Evolutionary conservation across 345 rosid genomes (phyloP), one percentile per base, ranked within the genome.

Genomic region (Eucalyptus marginata): DNA sequence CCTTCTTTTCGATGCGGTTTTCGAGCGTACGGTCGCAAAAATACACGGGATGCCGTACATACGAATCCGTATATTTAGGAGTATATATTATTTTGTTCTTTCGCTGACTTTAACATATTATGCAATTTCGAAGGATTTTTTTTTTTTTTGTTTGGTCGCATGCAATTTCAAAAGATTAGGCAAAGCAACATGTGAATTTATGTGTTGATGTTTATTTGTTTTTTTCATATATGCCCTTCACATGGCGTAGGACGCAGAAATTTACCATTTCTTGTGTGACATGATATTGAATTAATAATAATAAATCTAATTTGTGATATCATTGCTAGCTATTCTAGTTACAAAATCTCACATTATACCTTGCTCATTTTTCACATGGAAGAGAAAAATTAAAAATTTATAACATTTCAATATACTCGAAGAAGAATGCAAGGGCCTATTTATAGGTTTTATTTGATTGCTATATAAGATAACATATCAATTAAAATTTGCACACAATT

Each of bases 341-440:
- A 52, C 24, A 20, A 52, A 52, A 52, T 52, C 58, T 52, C 58
- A 20, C 10, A 20, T 20, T 10, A 4, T 8, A 2, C 3, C 25
- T 0, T 8, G 10, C 25, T 52, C 5, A n/a, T n/a, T n/a, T n/a
- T n/a, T n/a, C n/a, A 56, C 13, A 24, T 1, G 3, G 10, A 20
- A 54, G 58, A 56, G 29, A 56, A 24, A 56, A 56, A 24, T 56
- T 13, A 24, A 1, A 24, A 56, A 56, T 24, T 9, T 56, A 20
- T 9, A 6, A 56, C 12, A 22, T 56, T 56, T 56, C 0, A 3
- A 56, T 56, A 10, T 56, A 56, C 62, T 22, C 1, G 0, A 24
- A 56, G 62, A 24, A 24, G 29, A 24, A 24, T 24, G 62, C 40
- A 56, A 24, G 13, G 10, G 29, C 29, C 29, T 56, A 24, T 8